These are phyloP conservation scores for Podila epicladia DNA, from an alignment of 192 early-diverging fungal genomes.

Conservation along the genomic window DNA sequence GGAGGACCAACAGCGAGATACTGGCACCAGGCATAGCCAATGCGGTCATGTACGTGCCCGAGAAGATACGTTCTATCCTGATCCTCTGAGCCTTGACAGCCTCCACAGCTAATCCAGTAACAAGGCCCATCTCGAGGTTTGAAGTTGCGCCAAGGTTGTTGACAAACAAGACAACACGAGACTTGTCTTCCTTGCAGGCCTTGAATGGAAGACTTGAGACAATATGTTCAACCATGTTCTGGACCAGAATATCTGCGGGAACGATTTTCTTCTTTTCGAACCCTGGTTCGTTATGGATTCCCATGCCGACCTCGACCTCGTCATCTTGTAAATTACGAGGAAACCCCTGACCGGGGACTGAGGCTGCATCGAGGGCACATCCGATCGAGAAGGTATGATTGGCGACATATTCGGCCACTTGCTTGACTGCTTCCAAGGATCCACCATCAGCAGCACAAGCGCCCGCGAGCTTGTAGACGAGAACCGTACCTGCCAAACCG, in stretches of 20 bases:
- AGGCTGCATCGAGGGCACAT: slow-evolving; percentile 77
- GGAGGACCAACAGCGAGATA: slow-evolving; percentile 72
- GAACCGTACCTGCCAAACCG: slow-evolving; percentile 80
- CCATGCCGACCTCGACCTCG: slow-evolving; percentile 78
- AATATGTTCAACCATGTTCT: slow-evolving; percentile 63
- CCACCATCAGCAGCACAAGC: slow-evolving; percentile 71
- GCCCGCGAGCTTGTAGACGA: slow-evolving; percentile 88
- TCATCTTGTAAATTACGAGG: slow-evolving; percentile 60
- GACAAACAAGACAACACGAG: slow-evolving; percentile 71
- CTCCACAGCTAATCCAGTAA: slow-evolving; percentile 76
- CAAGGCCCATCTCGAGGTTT: slow-evolving; percentile 74
- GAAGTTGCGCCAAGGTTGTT: slow-evolving; percentile 88
- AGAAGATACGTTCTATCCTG: slow-evolving; percentile 65
- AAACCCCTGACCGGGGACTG: slow-evolving; percentile 72
- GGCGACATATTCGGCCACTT: slow-evolving; percentile 63
- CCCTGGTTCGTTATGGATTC: slow-evolving; percentile 88
- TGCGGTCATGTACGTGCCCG: slow-evolving; percentile 82
- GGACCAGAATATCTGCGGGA: slow-evolving; percentile 60
- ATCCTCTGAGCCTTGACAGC: slow-evolving; percentile 30
- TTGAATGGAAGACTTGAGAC: slow-evolving; percentile 38
- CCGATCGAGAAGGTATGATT: slow-evolving; percentile 82
- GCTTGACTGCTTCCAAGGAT: slow-evolving; percentile 65
- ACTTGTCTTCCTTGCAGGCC: slow-evolving; percentile 49
- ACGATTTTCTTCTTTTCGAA: slow-evolving; percentile 62
- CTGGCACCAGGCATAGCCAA: slow-evolving; percentile 86